Evolutionary conservation across 768 basidiomycete genomes (phyloP), one percentile per base, ranked within the genome.

Genomic region (Chalciporus chontae): DNA sequence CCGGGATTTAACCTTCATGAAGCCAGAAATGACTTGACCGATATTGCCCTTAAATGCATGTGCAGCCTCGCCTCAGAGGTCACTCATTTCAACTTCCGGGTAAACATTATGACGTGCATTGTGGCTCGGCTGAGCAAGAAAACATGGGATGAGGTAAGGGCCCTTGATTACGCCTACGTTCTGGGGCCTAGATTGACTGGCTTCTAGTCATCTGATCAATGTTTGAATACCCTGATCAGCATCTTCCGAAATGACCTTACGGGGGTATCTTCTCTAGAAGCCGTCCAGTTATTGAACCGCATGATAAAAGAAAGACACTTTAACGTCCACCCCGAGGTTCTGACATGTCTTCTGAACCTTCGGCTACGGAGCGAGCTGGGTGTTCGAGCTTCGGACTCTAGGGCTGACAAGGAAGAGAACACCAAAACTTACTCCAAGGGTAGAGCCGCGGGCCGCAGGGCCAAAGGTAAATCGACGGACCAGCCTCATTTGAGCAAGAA

Each of bases 31-130:
- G 82, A 83, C 45, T 69, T 94, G 15, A 74, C 82, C 21, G 82
- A 85, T 45, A 68, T 84, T 8, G 81, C 86, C 42, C 75, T 98
- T 46, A 85, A 81, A 63, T 91, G 86, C 69, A 86, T 98, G 78
- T 94, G 94, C 70, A 85, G 85, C 5, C 76, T 98, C 39, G 73
- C 93, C 21, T 77, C 78, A 17, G 85, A 91, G 63, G 81, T 84
- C 53, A 88, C 91, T 13, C 94, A 98, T 71, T 99, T 99, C 82
- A 99, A 98, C 72, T 98, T 97, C 68, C 83, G 90, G 40, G 77
- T 81, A 56, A 96, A 98, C 72, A 78, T 99, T 58, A 91, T 96
- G 82, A 84, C 83, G 52, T 85, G 86, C 43, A 74, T 98, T 50
- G 83, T 97, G 19, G 83, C 85, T 43, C 81, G 82, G 13, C 69